phyloP scores from a whole-genome alignment of 2,329 filamentous ascomycete species.

The Scleromitrula shiraiana region DNA sequence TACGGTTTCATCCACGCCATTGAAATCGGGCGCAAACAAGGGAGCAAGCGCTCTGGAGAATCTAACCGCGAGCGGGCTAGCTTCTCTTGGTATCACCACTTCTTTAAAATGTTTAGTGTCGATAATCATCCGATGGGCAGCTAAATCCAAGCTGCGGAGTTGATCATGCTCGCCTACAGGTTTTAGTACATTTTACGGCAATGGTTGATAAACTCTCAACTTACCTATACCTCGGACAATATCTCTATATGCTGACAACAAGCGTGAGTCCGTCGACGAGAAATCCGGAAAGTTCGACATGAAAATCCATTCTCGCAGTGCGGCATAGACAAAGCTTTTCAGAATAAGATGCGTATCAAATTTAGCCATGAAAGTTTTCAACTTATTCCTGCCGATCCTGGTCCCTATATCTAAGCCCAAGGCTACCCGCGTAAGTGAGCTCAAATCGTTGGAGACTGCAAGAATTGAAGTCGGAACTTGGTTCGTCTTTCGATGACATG shows the following conservation, averaged over 20 bases:
- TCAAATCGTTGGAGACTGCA: background rate
- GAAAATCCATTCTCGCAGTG: constrained; percentile 14
- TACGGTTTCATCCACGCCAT: background rate
- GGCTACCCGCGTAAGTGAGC: background rate
- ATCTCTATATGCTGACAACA: constrained; percentile 10
- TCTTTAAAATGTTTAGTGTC: constrained; percentile 3
- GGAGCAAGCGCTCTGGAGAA: constrained; percentile 9
- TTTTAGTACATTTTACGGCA: background rate
- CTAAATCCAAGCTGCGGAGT: constrained; percentile 10
- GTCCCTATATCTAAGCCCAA: background rate
- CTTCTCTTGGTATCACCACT: constrained; percentile 3
- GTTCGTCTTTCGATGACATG: background rate
- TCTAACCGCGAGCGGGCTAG: background rate
- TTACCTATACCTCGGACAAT: constrained; percentile 8
- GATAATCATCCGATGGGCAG: constrained; percentile 9
- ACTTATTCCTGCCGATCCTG: background rate
- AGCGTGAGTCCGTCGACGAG: background rate
- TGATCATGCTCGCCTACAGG: constrained; percentile 5
- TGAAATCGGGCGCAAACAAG: constrained; percentile 3
- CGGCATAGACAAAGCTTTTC: constrained; percentile 5
- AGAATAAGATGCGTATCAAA: background rate
- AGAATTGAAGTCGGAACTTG: background rate
- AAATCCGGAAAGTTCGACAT: constrained; percentile 12
- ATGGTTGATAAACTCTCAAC: background rate
- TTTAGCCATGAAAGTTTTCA: background rate